Evolutionary conservation across 2,329 filamentous ascomycete genomes (phyloP).

Genomic region (Conoideocrella luteorostrata): DNA sequence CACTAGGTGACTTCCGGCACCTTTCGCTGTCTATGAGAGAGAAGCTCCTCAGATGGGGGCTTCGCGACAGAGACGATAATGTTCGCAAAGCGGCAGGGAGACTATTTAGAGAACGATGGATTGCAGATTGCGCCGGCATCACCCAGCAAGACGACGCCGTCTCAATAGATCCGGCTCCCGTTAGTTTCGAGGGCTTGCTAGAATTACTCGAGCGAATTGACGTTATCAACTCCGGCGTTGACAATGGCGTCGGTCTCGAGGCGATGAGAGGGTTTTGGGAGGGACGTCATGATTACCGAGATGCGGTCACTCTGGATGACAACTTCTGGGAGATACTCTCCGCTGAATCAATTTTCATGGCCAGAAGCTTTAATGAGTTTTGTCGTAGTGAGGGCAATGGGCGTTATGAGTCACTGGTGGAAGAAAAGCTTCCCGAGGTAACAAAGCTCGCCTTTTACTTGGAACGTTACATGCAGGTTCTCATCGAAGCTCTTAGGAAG

Average conservation of each 20-base stretch:
- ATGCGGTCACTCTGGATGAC: slow-evolving; percentile 65
- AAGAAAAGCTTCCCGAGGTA: slow-evolving; percentile 93
- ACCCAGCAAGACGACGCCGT: slow-evolving; percentile 53
- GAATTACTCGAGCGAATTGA: slow-evolving; percentile 93
- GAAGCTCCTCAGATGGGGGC: slow-evolving; percentile 89
- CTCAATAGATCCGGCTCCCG: slow-evolving; percentile 50
- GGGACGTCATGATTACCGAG: slow-evolving; percentile 74
- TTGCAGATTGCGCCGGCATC: slow-evolving; percentile 81
- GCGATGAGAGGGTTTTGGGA: slow-evolving; percentile 98
- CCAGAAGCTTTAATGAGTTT: slow-evolving; percentile 89
- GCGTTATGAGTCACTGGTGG: slow-evolving; percentile 68
- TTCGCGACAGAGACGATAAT: slow-evolving; percentile 88
- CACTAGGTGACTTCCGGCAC: slow-evolving; percentile 88
- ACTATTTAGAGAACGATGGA: slow-evolving; percentile 93
- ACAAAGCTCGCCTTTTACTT: slow-evolving; percentile 85
- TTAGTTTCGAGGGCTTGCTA: slow-evolving; percentile 74
- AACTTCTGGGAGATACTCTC: slow-evolving; percentile 74
- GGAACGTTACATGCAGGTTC: slow-evolving; percentile 66
- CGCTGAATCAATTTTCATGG: slow-evolving; percentile 84
- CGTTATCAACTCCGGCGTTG: slow-evolving; percentile 80
- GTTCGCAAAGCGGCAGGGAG: slow-evolving; percentile 87
- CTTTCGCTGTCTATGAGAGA: slow-evolving; percentile 90
- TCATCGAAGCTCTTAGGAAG: slow-evolving; percentile 58
- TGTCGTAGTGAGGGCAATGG: slow-evolving; percentile 69
- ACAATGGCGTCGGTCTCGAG: slow-evolving; percentile 84